A percentile compares a stretch with the other conserved stretches of the same genome.
Evolutionary conservation across 306 rosid species (phyloP).

Genomic region (Sphenostylis stenocarpa): DNA sequence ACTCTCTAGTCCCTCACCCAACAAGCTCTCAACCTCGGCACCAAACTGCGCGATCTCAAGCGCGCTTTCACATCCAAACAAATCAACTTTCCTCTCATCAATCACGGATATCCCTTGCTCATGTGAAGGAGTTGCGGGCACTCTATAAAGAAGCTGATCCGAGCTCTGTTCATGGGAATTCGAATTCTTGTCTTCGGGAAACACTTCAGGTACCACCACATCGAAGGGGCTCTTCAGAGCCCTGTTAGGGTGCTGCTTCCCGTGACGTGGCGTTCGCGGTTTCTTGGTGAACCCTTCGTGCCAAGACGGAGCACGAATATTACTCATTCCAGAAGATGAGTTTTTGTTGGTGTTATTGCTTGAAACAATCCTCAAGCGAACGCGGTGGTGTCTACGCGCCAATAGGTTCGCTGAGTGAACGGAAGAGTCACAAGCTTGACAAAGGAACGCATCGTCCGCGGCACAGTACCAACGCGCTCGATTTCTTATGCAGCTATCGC

Average conservation of each 20-base stretch:
- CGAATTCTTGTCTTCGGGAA: slow-evolving; percentile 47
- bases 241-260: slow-evolving; percentile 44
- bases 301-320: slow-evolving; percentile 52
- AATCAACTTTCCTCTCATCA: not conserved
- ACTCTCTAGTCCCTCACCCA: slow-evolving; percentile 67
- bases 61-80: not conserved
- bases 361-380: slow-evolving; percentile 53
- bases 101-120: not conserved
- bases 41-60: slow-evolving; percentile 69
- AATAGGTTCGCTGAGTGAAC: slow-evolving; percentile 85
- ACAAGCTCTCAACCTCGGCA: slow-evolving; percentile 84
- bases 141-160: slow-evolving; percentile 70
- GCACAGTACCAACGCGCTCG: slow-evolving; percentile 95
- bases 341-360: not conserved
- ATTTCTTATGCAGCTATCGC: slow-evolving; percentile 78
- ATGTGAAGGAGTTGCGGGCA: slow-evolving; percentile 42
- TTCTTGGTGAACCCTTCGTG: slow-evolving; percentile 62
- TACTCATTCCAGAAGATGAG: no score
- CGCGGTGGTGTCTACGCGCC: slow-evolving; percentile 69
- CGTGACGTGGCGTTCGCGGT: slow-evolving; percentile 55
- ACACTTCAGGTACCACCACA: slow-evolving; percentile 65
- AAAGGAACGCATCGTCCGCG: slow-evolving; percentile 93
- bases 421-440: slow-evolving; percentile 73
- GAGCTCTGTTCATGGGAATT: slow-evolving; percentile 59
- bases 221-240: slow-evolving; percentile 55